phyloP scores from a whole-genome alignment of 2,329 filamentous ascomycete species.

The Botrytis sinoallii region DNA sequence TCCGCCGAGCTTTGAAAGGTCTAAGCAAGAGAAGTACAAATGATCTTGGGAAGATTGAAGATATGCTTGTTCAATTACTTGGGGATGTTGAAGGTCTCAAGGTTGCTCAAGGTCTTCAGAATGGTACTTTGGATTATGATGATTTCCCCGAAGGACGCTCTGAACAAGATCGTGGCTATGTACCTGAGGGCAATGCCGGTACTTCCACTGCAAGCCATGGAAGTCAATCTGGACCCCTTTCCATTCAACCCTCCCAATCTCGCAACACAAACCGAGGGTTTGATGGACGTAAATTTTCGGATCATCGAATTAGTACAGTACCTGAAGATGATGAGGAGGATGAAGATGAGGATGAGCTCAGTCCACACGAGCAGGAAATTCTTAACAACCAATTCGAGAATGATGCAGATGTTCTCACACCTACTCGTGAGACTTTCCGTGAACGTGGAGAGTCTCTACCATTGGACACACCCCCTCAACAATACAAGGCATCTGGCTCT shows the following conservation, averaged over 20 bases:
- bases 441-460: constrained; percentile 54
- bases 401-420: constrained; percentile 59
- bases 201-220: constrained; percentile 69
- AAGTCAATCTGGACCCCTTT: constrained; percentile 74
- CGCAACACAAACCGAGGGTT: constrained; percentile 44
- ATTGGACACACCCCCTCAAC: constrained; percentile 57
- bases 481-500: constrained; percentile 39
- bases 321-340: constrained; percentile 82
- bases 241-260: constrained; percentile 48
- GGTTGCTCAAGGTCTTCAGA: constrained; percentile 48
- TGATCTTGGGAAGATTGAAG: constrained; percentile 84
- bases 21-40: constrained; percentile 83
- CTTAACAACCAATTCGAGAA: constrained; percentile 56
- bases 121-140: constrained; percentile 64
- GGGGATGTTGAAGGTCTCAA: constrained; percentile 87
- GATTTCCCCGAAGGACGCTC: constrained; percentile 60
- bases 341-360: constrained; percentile 61
- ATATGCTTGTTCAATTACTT: constrained; percentile 87
- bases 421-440: constrained; percentile 52
- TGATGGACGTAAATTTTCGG: constrained; percentile 55
- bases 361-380: constrained; percentile 46
- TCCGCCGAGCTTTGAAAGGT: constrained; percentile 88
- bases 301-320: constrained; percentile 86
- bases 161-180: constrained; percentile 72
- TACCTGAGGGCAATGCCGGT: constrained; percentile 76